phyloP scores from a whole-genome alignment of 73 alveolate species.

The Tetrahymena borealis region DNA sequence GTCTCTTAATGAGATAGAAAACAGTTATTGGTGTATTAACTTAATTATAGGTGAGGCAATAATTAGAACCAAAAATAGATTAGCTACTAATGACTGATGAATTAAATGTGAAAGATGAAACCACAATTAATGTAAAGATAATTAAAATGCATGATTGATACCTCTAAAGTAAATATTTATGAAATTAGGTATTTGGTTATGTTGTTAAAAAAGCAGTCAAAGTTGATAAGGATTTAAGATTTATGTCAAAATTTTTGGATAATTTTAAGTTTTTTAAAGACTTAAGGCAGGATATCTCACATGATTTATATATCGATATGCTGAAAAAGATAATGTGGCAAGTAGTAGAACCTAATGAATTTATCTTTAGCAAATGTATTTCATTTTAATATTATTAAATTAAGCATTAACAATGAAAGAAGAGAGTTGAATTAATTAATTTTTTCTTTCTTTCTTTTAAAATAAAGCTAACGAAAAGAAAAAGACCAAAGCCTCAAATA shows the following conservation, averaged over 20 bases:
- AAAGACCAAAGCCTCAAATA: neutral
- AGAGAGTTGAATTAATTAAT: neutral
- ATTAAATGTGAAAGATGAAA: neutral
- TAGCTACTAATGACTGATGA: neutral
- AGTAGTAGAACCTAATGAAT: neutral
- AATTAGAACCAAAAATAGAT: neutral
- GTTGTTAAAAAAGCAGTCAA: neutral
- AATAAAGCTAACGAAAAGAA: neutral
- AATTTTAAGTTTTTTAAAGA: neutral
- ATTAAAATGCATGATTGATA: neutral
- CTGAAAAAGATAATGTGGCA: neutral
- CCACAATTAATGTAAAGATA: neutral
- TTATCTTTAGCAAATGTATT: neutral
- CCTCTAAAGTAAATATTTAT: neutral
- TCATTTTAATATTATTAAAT: neutral
- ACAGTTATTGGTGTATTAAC: neutral
- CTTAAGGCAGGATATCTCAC: neutral
- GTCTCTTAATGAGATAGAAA: too few relatives aligned
- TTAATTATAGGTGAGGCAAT: neutral
- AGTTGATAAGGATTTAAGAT: neutral
- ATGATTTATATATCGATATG: neutral
- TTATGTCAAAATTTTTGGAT: neutral
- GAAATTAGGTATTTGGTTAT: neutral
- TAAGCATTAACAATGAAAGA: neutral
- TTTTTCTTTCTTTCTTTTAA: neutral